A percentile compares a stretch with the other conserved stretches of the same genome.
phyloP scores from a whole-genome alignment of 1,284 basidiomycete species.

The Microbotryum lychnidis-dioicae region DNA sequence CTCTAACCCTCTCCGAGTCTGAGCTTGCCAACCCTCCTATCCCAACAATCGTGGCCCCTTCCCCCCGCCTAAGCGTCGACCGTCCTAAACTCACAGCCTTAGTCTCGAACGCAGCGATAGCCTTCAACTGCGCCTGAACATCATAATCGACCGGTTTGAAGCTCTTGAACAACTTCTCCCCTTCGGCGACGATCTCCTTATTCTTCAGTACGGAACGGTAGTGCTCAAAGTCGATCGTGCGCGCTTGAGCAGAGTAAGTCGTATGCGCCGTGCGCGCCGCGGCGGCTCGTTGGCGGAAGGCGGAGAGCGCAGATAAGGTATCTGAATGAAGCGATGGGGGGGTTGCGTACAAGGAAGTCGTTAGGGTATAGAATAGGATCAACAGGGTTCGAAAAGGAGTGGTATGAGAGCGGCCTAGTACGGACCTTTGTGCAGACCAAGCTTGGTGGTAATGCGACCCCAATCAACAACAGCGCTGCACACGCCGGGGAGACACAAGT shows the following conservation, averaged over 20 bases:
- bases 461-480: slow-evolving; percentile 52
- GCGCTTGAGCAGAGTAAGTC: slow-evolving; percentile 22
- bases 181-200: slow-evolving; percentile 81
- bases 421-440: slow-evolving; percentile 83
- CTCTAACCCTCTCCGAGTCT: no score
- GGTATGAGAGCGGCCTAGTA: background rate
- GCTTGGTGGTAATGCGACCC: slow-evolving; percentile 76
- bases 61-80: background rate
- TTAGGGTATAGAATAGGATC: background rate
- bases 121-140: slow-evolving; percentile 80
- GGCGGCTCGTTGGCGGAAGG: slow-evolving; percentile 90
- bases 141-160: slow-evolving; percentile 99
- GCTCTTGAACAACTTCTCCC: slow-evolving; percentile 76
- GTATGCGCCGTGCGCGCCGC: slow-evolving; percentile 52
- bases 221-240: slow-evolving; percentile 65
- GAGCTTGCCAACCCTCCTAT: no score
- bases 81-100: slow-evolving; percentile 68
- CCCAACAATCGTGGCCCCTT: background rate
- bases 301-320: slow-evolving; percentile 77
- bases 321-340: slow-evolving; percentile 49
- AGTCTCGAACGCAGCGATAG: slow-evolving; percentile 92
- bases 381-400: background rate
- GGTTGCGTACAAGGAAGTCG: background rate
- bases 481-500: background rate
- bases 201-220: slow-evolving; percentile 91